Evolutionary conservation across 352 stramenopile genomes (phyloP), one percentile per base, ranked within the genome.

Genomic region (Phytophthora palmivora): DNA sequence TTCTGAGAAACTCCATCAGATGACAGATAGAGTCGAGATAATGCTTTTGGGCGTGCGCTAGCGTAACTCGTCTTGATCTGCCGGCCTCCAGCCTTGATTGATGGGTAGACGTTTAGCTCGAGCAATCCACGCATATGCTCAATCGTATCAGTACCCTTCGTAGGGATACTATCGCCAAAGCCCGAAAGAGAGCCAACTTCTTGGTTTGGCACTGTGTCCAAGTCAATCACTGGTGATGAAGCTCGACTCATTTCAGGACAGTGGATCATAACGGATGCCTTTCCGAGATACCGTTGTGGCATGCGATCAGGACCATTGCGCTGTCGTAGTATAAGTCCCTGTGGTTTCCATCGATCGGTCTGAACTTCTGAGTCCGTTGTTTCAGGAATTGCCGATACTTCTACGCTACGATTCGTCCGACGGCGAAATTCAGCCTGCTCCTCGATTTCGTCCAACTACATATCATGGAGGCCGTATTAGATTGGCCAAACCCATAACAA

Each of bases 1-100:
- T 89, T 86, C 53, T 93, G 72, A 21, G 80, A 89, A 58, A 93
- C 60, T 12, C 80, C 82, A 53, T 91, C 84, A 2, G 82, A 90
- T n/a, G 84, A 89, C 15, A 93, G 58, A 39, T 83, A 90, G 36
- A 91, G 63, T 16, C 71, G 69, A 22, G 84, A 93, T 14, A 91
- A 53, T 1, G 68, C 73, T 16, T 84, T 89, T 11, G 80, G 76
- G 2, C 82, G 72, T 11, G 72, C 75, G 14, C 56, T 71, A 2
- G 72, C 67, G 15, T 88, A 70, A 30, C 79, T 91, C 8, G 81
- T 88, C 55, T 91, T 88, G 42, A 88, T 82, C 38, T 88, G 79
- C 5, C 84, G 72, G 0, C 73, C 79, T 1, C 76, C 77, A 14
- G 66, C 72, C 64, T 84, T 81, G 2, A 63, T 34, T 0, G 77